Percentiles rank a stretch among this genome's conserved stretches.
These are phyloP conservation scores for Aspergillus sp. DNA, from an alignment of 2,329 filamentous ascomycete species.

Conservation along the genomic window DNA sequence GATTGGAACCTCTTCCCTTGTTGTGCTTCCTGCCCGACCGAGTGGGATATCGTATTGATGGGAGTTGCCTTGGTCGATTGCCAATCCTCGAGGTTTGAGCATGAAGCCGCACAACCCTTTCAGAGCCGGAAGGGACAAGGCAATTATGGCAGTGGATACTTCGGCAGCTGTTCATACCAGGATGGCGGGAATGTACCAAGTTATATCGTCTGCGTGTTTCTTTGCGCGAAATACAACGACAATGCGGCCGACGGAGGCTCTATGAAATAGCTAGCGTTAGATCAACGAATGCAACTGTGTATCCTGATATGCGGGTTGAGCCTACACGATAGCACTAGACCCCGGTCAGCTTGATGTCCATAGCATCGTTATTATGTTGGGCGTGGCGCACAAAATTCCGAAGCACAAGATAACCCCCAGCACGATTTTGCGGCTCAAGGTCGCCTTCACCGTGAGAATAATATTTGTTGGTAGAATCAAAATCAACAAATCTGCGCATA, in stretches of 20 bases:
- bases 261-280: not conserved
- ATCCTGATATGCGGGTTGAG: not conserved
- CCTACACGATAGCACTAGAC: too few relatives aligned
- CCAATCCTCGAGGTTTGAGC: not conserved
- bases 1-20: not conserved
- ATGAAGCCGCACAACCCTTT: not conserved
- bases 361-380: too few relatives aligned
- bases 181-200: slow-evolving; percentile 23
- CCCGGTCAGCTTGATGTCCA: too few relatives aligned
- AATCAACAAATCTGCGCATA: slow-evolving; percentile 14
- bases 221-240: slow-evolving; percentile 20
- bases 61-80: not conserved
- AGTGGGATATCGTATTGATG: not conserved
- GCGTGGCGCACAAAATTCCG: slow-evolving; percentile 13
- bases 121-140: slow-evolving; percentile 18
- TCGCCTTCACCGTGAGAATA: slow-evolving; percentile 16
- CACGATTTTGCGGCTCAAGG: slow-evolving; percentile 11
- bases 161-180: slow-evolving; percentile 20
- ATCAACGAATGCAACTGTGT: not conserved
- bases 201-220: slow-evolving; percentile 13
- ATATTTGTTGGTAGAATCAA: slow-evolving; percentile 18
- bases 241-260: slow-evolving; percentile 20
- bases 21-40: not conserved
- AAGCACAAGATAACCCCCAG: slow-evolving; percentile 15
- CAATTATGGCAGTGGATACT: slow-evolving; percentile 18